Percentiles rank a stretch among this genome's conserved stretches.
phyloP scores from a whole-genome alignment of 2,329 filamentous ascomycete genomes.

The Colletotrichum navitas region DNA sequence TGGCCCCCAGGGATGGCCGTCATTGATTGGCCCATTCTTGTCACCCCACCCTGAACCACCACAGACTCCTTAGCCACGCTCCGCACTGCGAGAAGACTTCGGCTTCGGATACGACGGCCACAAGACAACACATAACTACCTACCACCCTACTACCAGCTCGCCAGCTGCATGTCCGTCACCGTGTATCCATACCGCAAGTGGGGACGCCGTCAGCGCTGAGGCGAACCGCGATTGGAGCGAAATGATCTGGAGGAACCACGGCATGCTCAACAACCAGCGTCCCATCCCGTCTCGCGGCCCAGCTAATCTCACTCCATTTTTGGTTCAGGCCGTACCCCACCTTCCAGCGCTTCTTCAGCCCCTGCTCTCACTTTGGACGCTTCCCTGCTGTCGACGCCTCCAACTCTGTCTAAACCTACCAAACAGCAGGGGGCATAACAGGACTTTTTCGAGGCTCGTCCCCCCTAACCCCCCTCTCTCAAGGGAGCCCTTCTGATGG shows the following conservation, averaged over 20 bases:
- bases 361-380: slow-evolving; percentile 14
- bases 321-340: slow-evolving; percentile 13
- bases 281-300: slow-evolving; percentile 2
- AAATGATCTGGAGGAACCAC: slow-evolving; percentile 9
- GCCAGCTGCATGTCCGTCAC: slow-evolving; percentile 23
- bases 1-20: not conserved
- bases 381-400: not conserved
- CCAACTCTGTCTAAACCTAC: slow-evolving; percentile 2
- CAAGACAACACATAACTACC: not conserved
- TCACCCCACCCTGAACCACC: not conserved
- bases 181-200: slow-evolving; percentile 15
- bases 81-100: slow-evolving; percentile 2
- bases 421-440: not conserved
- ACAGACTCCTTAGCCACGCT: slow-evolving; percentile 2
- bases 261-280: slow-evolving; percentile 17
- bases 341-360: slow-evolving; percentile 27
- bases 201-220: slow-evolving; percentile 15
- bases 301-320: slow-evolving; percentile 25
- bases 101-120: not conserved
- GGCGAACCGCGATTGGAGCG: slow-evolving; percentile 40
- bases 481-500: slow-evolving; percentile 4
- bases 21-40: not conserved
- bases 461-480: not conserved
- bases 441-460: not conserved
- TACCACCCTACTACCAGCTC: not conserved